phyloP scores from a whole-genome alignment of 495 filamentous ascomycete genomes.

The Schizothecium vesticola region DNA sequence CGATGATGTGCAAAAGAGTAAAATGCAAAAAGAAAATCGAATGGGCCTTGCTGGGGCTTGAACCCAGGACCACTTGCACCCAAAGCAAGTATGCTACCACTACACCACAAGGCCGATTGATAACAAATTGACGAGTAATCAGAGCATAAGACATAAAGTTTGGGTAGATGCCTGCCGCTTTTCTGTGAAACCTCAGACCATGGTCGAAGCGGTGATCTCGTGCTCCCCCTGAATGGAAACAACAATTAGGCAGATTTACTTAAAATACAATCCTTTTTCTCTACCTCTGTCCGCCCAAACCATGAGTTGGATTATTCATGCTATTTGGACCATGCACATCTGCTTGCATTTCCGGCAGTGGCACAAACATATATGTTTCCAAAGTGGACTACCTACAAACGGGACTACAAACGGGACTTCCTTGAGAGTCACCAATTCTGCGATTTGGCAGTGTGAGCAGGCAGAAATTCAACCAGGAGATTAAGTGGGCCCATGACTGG shows the following conservation, averaged over 20 bases:
- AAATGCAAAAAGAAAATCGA: neutral
- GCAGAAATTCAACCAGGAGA: too few relatives aligned
- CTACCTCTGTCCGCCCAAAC: neutral
- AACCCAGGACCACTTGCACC: neutral
- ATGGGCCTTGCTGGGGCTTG: neutral
- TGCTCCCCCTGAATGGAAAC: neutral
- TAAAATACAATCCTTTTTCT: neutral
- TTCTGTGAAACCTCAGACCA: neutral
- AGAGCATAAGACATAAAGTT: neutral
- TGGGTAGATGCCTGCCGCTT: neutral
- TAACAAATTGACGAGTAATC: neutral
- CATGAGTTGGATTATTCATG: neutral
- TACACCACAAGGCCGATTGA: neutral
- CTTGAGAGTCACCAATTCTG: too few relatives aligned
- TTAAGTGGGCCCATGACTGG: too few relatives aligned
- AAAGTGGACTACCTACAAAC: too few relatives aligned
- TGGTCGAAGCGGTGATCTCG: neutral
- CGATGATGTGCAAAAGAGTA: neutral
- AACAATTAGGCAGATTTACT: neutral
- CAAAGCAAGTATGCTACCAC: neutral
- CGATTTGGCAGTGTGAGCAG: too few relatives aligned
- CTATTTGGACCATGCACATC: neutral
- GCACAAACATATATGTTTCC: too few relatives aligned
- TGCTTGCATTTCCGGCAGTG: too few relatives aligned
- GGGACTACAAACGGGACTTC: too few relatives aligned